Conservation (phyloP, 148 eudicot genomes). For the Rhododendron griersonianum region DNA sequence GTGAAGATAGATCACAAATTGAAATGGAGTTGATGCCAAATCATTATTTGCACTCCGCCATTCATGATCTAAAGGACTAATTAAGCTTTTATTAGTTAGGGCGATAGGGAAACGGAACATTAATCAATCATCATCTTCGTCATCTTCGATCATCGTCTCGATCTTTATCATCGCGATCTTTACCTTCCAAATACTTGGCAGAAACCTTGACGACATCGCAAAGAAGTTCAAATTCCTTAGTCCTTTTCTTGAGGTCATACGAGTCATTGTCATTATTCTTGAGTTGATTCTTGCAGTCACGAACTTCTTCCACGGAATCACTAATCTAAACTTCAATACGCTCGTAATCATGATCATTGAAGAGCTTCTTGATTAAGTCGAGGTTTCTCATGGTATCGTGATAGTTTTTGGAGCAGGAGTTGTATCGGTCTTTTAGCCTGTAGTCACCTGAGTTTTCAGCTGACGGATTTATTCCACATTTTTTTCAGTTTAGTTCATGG, state of each 20-base stretch:
- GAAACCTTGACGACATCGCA: conserved; percentile 1
- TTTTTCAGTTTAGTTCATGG: background rate
- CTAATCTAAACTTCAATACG: background rate
- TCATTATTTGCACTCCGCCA: background rate
- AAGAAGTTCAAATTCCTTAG: conserved; percentile 12
- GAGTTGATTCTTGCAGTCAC: conserved; percentile 5
- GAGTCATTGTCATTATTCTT: background rate
- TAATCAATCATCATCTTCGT: background rate
- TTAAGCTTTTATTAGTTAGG: background rate
- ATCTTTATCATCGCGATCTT: background rate
- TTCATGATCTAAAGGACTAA: background rate
- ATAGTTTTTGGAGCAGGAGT: conserved; percentile 9
- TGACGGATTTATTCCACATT: too few relatives aligned
- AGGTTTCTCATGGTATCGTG: background rate
- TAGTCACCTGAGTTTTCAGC: too few relatives aligned
- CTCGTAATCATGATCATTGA: background rate
- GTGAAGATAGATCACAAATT: background rate
- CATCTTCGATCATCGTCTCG: background rate
- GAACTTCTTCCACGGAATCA: background rate
- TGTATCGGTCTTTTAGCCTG: background rate
- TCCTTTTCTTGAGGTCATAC: background rate
- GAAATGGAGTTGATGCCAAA: background rate
- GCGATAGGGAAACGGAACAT: background rate
- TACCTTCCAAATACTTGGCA: background rate
- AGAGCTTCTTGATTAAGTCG: background rate